Conservation (phyloP, 257 asterid species). For the Petrea volubilis region DNA sequence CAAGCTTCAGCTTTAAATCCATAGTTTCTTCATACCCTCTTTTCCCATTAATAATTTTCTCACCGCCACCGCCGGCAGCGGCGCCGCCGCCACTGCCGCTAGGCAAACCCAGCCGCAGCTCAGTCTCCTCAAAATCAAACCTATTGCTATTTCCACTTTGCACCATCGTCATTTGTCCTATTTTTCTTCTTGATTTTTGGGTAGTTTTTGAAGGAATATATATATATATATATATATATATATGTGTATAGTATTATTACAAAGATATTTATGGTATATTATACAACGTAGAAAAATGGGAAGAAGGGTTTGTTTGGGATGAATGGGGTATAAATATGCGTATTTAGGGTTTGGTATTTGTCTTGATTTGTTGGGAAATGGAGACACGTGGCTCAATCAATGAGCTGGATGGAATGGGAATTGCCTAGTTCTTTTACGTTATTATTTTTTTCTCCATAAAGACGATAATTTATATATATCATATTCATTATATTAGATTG, state of each 20-base stretch:
- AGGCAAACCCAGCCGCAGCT: constrained; percentile 31
- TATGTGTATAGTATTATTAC: too few relatives aligned
- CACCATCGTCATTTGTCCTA: neutral
- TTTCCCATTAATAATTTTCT: constrained; percentile 2
- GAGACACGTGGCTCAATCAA: constrained; percentile 29
- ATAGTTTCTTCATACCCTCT: constrained; percentile 26
- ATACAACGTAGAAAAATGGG: neutral
- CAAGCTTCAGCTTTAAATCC: constrained; percentile 30
- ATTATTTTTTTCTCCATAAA: neutral
- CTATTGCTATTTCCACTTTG: constrained; percentile 1
- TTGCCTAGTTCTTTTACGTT: constrained; percentile 3
- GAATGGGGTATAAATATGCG: constrained; percentile 3
- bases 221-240: too few relatives aligned
- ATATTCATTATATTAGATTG: too few relatives aligned
- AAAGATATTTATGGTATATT: too few relatives aligned
- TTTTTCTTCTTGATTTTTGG: too few relatives aligned
- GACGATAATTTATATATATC: too few relatives aligned
- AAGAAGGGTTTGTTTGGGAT: constrained; percentile 1
- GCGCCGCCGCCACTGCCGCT: constrained; percentile 9
- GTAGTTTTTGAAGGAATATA: too few relatives aligned
- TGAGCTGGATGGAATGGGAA: constrained; percentile 23
- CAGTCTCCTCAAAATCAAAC: constrained; percentile 32
- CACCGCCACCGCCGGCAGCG: neutral
- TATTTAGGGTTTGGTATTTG: neutral
- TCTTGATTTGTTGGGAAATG: neutral